Conservation (phyloP, 2,329 filamentous ascomycete genomes). For the Neopestalotiopsis sp. region DNA sequence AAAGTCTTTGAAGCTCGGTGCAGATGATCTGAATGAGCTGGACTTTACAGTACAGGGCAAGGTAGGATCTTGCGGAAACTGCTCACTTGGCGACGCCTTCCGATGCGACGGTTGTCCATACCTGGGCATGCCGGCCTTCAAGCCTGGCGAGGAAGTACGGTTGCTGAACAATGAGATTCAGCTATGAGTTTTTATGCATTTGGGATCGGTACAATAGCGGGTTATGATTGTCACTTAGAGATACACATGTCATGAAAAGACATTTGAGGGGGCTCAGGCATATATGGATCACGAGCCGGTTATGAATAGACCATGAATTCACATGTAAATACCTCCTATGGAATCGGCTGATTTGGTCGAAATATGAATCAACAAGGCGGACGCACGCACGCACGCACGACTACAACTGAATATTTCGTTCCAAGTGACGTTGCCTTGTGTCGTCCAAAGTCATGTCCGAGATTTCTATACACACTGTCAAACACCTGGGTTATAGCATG, state of each 20-base stretch:
- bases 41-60: conserved; percentile 99
- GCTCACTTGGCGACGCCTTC: conserved; percentile 90
- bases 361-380: too few species aligned
- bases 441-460: too few species aligned
- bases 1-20: conserved; percentile 71
- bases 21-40: conserved; percentile 83
- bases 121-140: conserved; percentile 79
- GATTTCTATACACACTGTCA: too few species aligned
- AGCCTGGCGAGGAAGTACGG: conserved; percentile 92
- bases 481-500: too few species aligned
- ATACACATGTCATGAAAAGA: conserved; percentile 1
- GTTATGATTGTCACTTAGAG: neutral
- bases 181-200: conserved; percentile 54
- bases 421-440: too few species aligned
- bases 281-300: neutral
- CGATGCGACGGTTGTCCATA: conserved; percentile 65
- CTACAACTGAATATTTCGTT: too few species aligned
- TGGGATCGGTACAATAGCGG: neutral
- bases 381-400: too few species aligned
- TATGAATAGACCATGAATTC: conserved; percentile 1
- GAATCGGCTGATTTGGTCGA: too few species aligned
- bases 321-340: neutral
- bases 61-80: conserved; percentile 93
- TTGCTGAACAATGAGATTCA: conserved; percentile 87
- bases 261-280: conserved; percentile 1